These are phyloP conservation scores for Niveomyces coronatus DNA, from an alignment of 2,329 filamentous ascomycete genomes.

Conservation along the genomic window DNA sequence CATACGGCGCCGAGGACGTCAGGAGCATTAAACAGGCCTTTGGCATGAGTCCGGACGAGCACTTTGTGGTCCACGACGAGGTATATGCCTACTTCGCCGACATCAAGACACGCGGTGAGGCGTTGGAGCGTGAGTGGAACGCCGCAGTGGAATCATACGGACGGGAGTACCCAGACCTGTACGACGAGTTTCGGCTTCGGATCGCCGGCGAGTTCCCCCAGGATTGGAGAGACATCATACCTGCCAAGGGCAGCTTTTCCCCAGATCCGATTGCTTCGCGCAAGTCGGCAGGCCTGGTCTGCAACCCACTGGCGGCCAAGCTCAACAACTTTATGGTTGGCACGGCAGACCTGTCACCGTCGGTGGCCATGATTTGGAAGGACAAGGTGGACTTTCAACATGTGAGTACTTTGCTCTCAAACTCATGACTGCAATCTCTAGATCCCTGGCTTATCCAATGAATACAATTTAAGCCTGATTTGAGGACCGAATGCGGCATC, in stretches of 20 bases:
- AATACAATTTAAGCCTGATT: constrained; percentile 21
- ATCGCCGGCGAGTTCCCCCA: constrained; percentile 36
- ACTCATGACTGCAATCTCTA: no score
- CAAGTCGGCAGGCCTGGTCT: constrained; percentile 36
- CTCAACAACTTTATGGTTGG: constrained; percentile 41
- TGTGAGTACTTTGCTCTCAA: no score
- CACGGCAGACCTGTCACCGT: constrained; percentile 42
- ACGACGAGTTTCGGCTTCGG: constrained; percentile 36
- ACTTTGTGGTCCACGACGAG: constrained; percentile 30
- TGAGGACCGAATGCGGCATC: constrained; percentile 34
- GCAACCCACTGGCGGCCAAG: constrained; percentile 40
- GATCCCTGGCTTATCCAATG: no score
- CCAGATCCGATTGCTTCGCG: constrained; percentile 36
- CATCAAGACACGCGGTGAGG: constrained; percentile 29
- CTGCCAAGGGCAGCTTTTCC: constrained; percentile 32
- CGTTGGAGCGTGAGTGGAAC: constrained; percentile 37
- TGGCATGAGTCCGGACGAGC: constrained; percentile 20
- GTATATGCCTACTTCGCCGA: constrained; percentile 42
- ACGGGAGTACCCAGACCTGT: constrained; percentile 36
- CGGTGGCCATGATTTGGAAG: constrained; percentile 46
- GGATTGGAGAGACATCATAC: constrained; percentile 39
- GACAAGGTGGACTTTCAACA: constrained; percentile 39
- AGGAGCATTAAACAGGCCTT: constrained; percentile 19
- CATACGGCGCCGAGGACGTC: constrained; percentile 40
- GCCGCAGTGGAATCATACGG: constrained; percentile 31